Base-by-base conservation (phyloP, 1,284 basidiomycete species). In the Schizopora paradoxa region DNA sequence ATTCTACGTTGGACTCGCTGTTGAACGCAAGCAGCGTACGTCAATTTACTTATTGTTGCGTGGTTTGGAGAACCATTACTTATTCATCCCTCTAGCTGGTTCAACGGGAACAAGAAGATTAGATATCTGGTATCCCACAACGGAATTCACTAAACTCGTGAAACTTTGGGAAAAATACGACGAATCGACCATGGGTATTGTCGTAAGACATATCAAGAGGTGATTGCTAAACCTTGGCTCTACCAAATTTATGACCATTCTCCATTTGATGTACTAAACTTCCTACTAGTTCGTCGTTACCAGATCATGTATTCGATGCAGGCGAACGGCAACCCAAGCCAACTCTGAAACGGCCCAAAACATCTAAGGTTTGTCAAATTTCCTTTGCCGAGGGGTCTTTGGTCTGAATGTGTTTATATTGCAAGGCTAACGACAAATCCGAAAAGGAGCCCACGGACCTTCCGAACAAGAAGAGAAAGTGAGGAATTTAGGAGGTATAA, bases 111-210 rank as follows among this genome's bases (percentile, higher is more conserved):
- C 82, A 41, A 78, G 92, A 54, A 86, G 81, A 60, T 73, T 99
- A 51, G 96, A 99, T 65, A 93, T 99, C 49, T 96, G 92, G 49
- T 98, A 94, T 67, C 94, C 96, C 2, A 97, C 92, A 4, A 88
- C 85, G 31, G 91, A 97, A 59, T 99, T 99, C 63, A 91, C 86
- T n/a, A 89, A 93, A 58, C 77, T 90, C 47, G 92, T 95, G 58
- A 96, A 95, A 65, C 72, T 82, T 67, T 99, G 96, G 94, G 95
- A 98, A 59, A 88, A 89, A 64, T 99, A 87, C 59, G 91, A 97
- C 51, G 89, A 93, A 58, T 72, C 81, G 14, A 83, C 81, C 40
- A 99, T 99, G 95, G 91, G 92, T 19, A 91, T 99, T 51, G 78
- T 91, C 38, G 86, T 99, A 16, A 82, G 92, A 43, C 87, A 98